These are phyloP conservation scores for Teratosphaeriaceae sp. DNA, from an alignment of 2,329 filamentous ascomycete genomes.

Conservation along the genomic window DNA sequence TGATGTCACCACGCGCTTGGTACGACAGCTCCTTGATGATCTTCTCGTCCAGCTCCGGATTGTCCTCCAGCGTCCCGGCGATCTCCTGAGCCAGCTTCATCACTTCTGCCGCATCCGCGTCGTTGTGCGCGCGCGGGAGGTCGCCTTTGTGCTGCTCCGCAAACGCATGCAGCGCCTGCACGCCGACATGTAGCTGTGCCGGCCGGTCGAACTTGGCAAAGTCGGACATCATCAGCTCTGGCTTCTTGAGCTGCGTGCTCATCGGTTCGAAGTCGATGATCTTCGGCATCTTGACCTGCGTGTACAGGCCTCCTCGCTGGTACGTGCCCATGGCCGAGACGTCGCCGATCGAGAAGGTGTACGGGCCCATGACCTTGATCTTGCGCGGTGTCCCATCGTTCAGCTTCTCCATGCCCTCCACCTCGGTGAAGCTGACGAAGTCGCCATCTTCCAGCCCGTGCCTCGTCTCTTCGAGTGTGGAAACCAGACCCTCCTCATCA, in stretches of 20 bases:
- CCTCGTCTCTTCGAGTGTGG: slow-evolving; percentile 86
- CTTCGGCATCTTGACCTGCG: slow-evolving; percentile 98
- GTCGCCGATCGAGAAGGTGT: slow-evolving; percentile 95
- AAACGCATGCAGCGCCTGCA: slow-evolving; percentile 89
- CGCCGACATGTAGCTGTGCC: slow-evolving; percentile 81
- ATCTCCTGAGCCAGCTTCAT: slow-evolving; percentile 69
- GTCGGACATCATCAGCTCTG: slow-evolving; percentile 86
- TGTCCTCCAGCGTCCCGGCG: slow-evolving; percentile 58
- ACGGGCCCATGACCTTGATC: slow-evolving; percentile 86
- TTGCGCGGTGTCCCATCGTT: slow-evolving; percentile 82
- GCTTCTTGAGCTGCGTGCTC: slow-evolving; percentile 70
- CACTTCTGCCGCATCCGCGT: slow-evolving; percentile 73
- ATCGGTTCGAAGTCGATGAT: slow-evolving; percentile 82
- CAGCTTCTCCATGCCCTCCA: slow-evolving; percentile 84
- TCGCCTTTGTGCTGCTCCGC: slow-evolving; percentile 59
- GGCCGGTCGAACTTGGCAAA: slow-evolving; percentile 98
- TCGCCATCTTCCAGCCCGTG: slow-evolving; percentile 96
- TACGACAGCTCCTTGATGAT: slow-evolving; percentile 88
- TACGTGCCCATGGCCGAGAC: slow-evolving; percentile 83
- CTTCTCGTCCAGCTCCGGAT: slow-evolving; percentile 84
- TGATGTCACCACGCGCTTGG: slow-evolving; percentile 86
- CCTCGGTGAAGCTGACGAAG: slow-evolving; percentile 87
- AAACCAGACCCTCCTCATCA: slow-evolving; percentile 83
- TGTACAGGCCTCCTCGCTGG: slow-evolving; percentile 79
- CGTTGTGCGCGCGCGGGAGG: slow-evolving; percentile 75